Percentiles rank a stretch among this genome's conserved stretches.
These are phyloP conservation scores for Omphalotus guepiniiformis DNA, from an alignment of 768 basidiomycete species.

Conservation along the genomic window DNA sequence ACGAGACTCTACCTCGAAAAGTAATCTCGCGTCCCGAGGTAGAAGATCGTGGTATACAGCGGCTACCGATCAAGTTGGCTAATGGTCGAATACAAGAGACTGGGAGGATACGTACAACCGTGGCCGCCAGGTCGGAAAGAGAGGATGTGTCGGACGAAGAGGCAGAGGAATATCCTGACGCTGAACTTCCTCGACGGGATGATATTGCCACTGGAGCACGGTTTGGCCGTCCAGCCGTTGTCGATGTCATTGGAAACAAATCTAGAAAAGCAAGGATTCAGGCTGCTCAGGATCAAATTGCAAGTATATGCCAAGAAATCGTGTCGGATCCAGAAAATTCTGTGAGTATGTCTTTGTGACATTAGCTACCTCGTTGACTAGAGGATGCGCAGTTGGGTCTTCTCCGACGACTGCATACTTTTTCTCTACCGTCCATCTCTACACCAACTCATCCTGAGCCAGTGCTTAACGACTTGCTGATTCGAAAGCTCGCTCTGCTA, in stretches of 20 bases:
- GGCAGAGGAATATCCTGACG: constrained; percentile 32
- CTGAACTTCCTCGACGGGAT: constrained; percentile 36
- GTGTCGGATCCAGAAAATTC: constrained; percentile 93
- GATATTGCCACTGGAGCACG: constrained; percentile 81
- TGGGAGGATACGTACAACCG: constrained; percentile 32
- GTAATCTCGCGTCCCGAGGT: constrained; percentile 42
- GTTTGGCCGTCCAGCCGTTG: constrained; percentile 80
- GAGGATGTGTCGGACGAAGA: constrained; percentile 26
- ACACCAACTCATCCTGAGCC: constrained; percentile 66
- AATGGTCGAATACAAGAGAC: constrained; percentile 72
- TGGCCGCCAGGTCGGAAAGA: constrained; percentile 17
- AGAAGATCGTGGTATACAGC: constrained; percentile 47
- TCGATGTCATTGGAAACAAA: constrained; percentile 62
- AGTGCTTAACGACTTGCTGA: constrained; percentile 71
- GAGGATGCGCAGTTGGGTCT: constrained; percentile 64
- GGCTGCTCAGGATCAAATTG: constrained; percentile 91
- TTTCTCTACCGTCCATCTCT: constrained; percentile 74
- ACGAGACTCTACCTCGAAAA: constrained; percentile 61
- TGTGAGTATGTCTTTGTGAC: constrained; percentile 42
- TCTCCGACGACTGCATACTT: constrained; percentile 83
- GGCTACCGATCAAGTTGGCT: constrained; percentile 83
- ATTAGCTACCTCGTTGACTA: neutral
- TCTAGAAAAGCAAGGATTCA: constrained; percentile 66
- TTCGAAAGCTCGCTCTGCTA: constrained; percentile 84
- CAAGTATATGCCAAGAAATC: constrained; percentile 89